phyloP scores from a whole-genome alignment of 2,329 filamentous ascomycete genomes.

The Fusarium sacchari region DNA sequence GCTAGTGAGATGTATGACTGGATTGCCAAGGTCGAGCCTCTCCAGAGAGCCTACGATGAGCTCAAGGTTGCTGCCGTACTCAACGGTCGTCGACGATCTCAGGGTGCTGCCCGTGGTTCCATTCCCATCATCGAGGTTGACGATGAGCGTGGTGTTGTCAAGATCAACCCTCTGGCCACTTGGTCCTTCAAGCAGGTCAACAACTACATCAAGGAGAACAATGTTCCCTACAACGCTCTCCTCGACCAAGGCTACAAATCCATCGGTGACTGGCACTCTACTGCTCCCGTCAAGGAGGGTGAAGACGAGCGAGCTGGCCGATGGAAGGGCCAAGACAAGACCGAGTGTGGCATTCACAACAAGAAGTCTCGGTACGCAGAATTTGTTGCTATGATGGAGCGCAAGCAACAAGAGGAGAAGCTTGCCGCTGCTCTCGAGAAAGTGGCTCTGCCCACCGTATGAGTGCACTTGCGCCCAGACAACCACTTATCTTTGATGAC shows the following conservation, averaged over 20 bases:
- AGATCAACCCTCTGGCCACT: conserved; percentile 96
- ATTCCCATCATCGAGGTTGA: conserved; percentile 94
- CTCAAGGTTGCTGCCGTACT: conserved; percentile 90
- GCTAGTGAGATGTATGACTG: conserved; percentile 95
- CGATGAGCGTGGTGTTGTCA: conserved; percentile 86
- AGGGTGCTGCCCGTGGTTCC: conserved; percentile 90
- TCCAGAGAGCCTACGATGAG: conserved; percentile 88
- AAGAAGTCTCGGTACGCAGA: conserved; percentile 92
- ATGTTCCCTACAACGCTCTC: conserved; percentile 93
- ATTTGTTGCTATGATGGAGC: conserved; percentile 79
- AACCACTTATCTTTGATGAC: conserved; percentile 38
- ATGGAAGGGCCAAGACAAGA: conserved; percentile 97
- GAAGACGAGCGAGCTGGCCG: conserved; percentile 96
- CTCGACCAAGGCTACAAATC: conserved; percentile 97
- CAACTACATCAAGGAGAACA: conserved; percentile 83
- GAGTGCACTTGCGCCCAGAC: conserved; percentile 36
- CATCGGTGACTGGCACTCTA: conserved; percentile 98
- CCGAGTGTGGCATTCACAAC: conserved; percentile 99
- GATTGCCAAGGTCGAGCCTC: conserved; percentile 96
- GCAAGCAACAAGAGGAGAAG: conserved; percentile 67
- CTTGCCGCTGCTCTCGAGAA: conserved; percentile 44
- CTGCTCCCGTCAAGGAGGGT: conserved; percentile 85
- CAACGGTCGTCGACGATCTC: conserved; percentile 89
- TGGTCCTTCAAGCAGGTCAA: conserved; percentile 94
- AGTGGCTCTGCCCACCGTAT: conserved; percentile 42